Evolutionary conservation across 2,329 filamentous ascomycete species (phyloP).

Genomic region (Leptographium galeiforme): DNA sequence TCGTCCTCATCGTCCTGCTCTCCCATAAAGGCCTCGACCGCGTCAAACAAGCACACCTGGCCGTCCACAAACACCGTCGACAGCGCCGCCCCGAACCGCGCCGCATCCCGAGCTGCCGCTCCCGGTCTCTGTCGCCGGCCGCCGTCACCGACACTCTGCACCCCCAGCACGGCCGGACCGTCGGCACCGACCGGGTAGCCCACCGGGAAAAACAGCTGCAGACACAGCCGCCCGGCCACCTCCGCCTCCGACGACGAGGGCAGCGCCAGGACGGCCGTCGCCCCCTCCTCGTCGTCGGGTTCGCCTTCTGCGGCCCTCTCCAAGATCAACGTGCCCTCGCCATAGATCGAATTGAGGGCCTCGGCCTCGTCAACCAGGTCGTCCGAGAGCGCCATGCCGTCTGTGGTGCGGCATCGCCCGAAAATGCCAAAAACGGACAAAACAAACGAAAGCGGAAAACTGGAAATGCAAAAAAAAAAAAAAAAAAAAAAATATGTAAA

Average conservation of each 20-base stretch:
- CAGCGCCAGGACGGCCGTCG: constrained; percentile 48
- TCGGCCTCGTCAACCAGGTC: constrained; percentile 61
- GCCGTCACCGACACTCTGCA: constrained; percentile 59
- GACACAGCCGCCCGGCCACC: constrained; percentile 43
- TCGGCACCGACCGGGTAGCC: constrained; percentile 53
- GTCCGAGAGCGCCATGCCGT: constrained; percentile 23
- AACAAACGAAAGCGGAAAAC: not conserved
- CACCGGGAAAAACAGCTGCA: constrained; percentile 54
- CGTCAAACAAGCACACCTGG: constrained; percentile 76
- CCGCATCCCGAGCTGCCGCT: constrained; percentile 57
- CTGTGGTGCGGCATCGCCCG: not conserved
- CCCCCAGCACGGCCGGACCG: constrained; percentile 61
- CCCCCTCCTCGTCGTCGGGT: constrained; percentile 15
- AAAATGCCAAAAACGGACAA: constrained; percentile 1
- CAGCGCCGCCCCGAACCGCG: constrained; percentile 54
- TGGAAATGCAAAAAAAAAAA: no score
- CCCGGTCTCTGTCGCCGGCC: constrained; percentile 43
- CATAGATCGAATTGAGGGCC: constrained; percentile 77
- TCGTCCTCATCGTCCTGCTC: constrained; percentile 15
- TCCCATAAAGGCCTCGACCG: constrained; percentile 61
- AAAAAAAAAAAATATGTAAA: no score
- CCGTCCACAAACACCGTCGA: constrained; percentile 56
- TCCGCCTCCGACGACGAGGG: constrained; percentile 32
- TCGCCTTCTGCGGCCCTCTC: constrained; percentile 17
- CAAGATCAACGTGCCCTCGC: constrained; percentile 43